Evolutionary conservation across 352 stramenopile genomes (phyloP).

Genomic region (Phytophthora crassamura): DNA sequence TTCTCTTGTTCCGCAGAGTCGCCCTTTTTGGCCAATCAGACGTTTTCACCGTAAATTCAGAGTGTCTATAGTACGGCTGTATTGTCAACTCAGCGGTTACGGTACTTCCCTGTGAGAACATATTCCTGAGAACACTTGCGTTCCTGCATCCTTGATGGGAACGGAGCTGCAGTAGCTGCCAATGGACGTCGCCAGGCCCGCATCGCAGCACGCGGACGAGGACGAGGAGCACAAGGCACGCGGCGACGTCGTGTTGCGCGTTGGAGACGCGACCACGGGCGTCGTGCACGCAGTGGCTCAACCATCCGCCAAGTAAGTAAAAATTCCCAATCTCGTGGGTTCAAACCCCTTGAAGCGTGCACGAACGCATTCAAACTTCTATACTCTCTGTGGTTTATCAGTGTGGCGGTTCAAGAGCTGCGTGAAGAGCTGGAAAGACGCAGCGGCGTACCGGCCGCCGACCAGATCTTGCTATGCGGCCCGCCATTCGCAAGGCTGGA

Average conservation of each 20-base stretch:
- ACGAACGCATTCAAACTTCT: conserved; percentile 20
- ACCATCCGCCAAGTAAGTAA: conserved; percentile 56
- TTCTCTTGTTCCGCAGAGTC: background rate
- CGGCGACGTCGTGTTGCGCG: conserved; percentile 40
- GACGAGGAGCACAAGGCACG: conserved; percentile 31
- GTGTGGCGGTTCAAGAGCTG: conserved; percentile 73
- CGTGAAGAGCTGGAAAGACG: conserved; percentile 61
- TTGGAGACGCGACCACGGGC: conserved; percentile 60
- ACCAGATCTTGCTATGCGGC: conserved; percentile 85
- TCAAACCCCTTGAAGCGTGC: conserved; percentile 22
- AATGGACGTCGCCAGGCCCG: conserved; percentile 37
- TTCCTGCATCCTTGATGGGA: conserved; percentile 43
- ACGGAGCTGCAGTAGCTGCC: conserved; percentile 29
- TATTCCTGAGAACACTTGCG: conserved; percentile 24
- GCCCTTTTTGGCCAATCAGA: background rate
- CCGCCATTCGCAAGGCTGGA: conserved; percentile 83
- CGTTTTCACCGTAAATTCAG: too few species aligned
- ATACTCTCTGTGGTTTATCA: conserved; percentile 22
- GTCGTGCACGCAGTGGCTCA: conserved; percentile 44
- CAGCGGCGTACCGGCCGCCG: conserved; percentile 64
- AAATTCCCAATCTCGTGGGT: conserved; percentile 15
- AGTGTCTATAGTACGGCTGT: too few species aligned
- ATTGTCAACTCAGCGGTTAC: background rate
- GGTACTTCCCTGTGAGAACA: conserved; percentile 14
- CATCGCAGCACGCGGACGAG: conserved; percentile 29